These are phyloP conservation scores for Diutina catenulata DNA, from an alignment of 1,139 yeast species.

Conservation along the genomic window DNA sequence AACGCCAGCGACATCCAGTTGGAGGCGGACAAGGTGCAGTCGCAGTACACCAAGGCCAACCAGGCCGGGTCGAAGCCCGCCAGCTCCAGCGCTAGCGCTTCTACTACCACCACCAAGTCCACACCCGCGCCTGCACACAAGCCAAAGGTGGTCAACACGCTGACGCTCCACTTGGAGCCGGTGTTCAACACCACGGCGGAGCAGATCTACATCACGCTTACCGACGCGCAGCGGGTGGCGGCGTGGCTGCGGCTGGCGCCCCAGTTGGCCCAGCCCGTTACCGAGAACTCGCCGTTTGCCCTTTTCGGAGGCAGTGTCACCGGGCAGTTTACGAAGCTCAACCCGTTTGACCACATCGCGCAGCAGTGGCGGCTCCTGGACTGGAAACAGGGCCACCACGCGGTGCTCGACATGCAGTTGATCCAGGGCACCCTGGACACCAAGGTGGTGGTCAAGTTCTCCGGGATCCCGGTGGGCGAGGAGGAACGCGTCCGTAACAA, in stretches of 20 bases:
- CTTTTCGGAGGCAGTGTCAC: slow-evolving; percentile 84
- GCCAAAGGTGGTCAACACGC: slow-evolving; percentile 47
- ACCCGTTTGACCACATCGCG: slow-evolving; percentile 44
- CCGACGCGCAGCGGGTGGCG: slow-evolving; percentile 64
- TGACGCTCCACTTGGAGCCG: slow-evolving; percentile 68
- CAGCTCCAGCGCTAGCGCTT: background rate
- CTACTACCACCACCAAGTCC: background rate
- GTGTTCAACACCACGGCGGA: slow-evolving; percentile 80
- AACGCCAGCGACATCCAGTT: slow-evolving; percentile 87
- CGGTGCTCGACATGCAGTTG: slow-evolving; percentile 53
- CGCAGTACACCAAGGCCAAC: slow-evolving; percentile 55
- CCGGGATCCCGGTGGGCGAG: slow-evolving; percentile 95
- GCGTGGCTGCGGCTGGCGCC: slow-evolving; percentile 88
- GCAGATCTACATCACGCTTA: slow-evolving; percentile 64
- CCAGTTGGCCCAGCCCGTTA: slow-evolving; percentile 37
- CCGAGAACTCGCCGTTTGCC: slow-evolving; percentile 50
- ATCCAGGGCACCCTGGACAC: slow-evolving; percentile 79
- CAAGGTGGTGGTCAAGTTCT: slow-evolving; percentile 62
- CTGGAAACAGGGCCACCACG: slow-evolving; percentile 80
- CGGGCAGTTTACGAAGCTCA: slow-evolving; percentile 55
- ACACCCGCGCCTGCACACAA: no score
- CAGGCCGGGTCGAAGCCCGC: slow-evolving; percentile 20
- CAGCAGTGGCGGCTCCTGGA: slow-evolving; percentile 81
- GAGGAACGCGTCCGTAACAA: slow-evolving; percentile 80
- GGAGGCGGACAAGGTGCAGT: slow-evolving; percentile 48